Evolutionary conservation across 192 early-diverging fungal genomes (phyloP).

Genomic region (Backusella liffmaniae): DNA sequence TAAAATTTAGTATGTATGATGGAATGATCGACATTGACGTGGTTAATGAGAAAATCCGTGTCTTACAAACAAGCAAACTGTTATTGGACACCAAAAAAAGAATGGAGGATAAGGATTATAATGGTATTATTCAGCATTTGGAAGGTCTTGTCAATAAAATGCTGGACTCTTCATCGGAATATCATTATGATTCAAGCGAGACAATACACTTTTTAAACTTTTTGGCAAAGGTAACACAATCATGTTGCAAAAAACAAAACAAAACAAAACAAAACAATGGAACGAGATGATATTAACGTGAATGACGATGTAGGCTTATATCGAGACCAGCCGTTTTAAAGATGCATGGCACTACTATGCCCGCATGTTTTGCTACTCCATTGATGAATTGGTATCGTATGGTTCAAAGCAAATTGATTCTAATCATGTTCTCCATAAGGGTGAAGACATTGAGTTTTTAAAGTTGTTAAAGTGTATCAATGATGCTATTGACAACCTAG

Average conservation of each 20-base stretch:
- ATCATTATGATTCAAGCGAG: not conserved
- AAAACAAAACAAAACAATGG: no score
- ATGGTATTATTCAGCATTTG: not conserved
- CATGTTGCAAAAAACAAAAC: not conserved
- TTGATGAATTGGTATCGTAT: slow-evolving; percentile 31
- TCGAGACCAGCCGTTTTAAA: slow-evolving; percentile 20
- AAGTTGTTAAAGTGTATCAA: slow-evolving; percentile 31
- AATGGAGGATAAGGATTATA: not conserved
- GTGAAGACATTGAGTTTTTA: slow-evolving; percentile 41
- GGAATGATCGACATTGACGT: not conserved
- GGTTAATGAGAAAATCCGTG: not conserved
- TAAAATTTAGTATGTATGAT: slow-evolving; percentile 10
- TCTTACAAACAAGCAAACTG: not conserved
- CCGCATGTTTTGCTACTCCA: slow-evolving; percentile 35
- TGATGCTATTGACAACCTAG: slow-evolving; percentile 19
- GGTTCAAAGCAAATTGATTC: not conserved
- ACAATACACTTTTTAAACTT: not conserved
- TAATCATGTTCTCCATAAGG: slow-evolving; percentile 23
- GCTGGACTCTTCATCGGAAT: not conserved
- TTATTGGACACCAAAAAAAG: not conserved
- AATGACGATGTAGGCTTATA: slow-evolving; percentile 29
- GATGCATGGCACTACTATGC: slow-evolving; percentile 40
- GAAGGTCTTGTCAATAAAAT: not conserved
- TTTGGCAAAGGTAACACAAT: slow-evolving; percentile 6
- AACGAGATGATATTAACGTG: not conserved